These are phyloP conservation scores for Kurtzmaniella quercitrusa DNA, from an alignment of 1,139 yeast species.

Conservation along the genomic window DNA sequence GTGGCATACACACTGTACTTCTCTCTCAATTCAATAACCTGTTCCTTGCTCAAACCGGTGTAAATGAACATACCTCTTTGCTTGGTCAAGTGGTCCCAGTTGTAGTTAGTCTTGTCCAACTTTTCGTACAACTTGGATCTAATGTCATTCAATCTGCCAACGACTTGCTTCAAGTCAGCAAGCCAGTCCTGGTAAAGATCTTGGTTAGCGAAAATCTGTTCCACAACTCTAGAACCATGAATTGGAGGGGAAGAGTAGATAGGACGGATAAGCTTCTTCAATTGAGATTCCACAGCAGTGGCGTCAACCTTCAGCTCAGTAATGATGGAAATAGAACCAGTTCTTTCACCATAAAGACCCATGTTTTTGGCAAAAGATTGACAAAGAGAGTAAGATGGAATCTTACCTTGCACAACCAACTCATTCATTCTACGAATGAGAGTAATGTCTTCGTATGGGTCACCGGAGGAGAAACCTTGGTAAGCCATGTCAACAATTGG, in stretches of 20 bases:
- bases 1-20: constrained; percentile 82
- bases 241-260: constrained; percentile 93
- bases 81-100: constrained; percentile 82
- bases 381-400: constrained; percentile 62
- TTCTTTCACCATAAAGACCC: constrained; percentile 96
- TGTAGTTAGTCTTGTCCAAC: constrained; percentile 51
- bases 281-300: constrained; percentile 65
- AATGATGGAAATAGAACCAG: constrained; percentile 77
- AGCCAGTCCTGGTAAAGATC: constrained; percentile 72
- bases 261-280: constrained; percentile 76
- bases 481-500: constrained; percentile 94
- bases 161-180: constrained; percentile 71
- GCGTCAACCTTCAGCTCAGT: constrained; percentile 44
- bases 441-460: constrained; percentile 45
- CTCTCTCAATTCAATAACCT: constrained; percentile 64
- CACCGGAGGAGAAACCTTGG: constrained; percentile 94
- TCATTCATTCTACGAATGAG: constrained; percentile 48
- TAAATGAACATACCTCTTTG: constrained; percentile 97
- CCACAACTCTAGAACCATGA: constrained; percentile 88
- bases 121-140: constrained; percentile 61
- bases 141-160: constrained; percentile 71
- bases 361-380: constrained; percentile 96
- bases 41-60: constrained; percentile 73
- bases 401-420: constrained; percentile 42
- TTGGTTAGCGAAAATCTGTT: constrained; percentile 62